These are phyloP conservation scores for Cladophialophora exuberans DNA, from an alignment of 2,329 filamentous ascomycete genomes.

Conservation along the genomic window DNA sequence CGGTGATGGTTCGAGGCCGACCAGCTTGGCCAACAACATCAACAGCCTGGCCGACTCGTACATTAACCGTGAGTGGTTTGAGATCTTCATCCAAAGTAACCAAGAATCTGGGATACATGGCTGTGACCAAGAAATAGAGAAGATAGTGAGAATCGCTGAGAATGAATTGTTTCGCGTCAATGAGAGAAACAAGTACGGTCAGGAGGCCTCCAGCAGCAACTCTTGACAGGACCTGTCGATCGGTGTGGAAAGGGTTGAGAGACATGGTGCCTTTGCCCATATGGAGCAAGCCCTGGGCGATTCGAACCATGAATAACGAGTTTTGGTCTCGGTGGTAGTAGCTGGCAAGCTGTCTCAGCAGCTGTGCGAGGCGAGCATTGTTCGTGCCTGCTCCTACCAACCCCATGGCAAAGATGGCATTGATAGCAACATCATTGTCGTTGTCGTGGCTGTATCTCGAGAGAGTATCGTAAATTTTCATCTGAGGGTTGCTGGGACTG, in stretches of 20 bases:
- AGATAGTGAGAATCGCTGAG: slow-evolving; percentile 81
- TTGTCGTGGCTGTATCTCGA: slow-evolving; percentile 98
- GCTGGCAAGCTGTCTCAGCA: slow-evolving; percentile 90
- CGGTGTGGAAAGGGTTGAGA: slow-evolving; percentile 98
- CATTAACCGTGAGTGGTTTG: slow-evolving; percentile 91
- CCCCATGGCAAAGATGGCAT: slow-evolving; percentile 99
- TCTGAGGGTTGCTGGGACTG: slow-evolving; percentile 97
- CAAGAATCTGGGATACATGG: slow-evolving; percentile 95
- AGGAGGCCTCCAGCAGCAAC: slow-evolving; percentile 89
- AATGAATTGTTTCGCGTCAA: slow-evolving; percentile 88
- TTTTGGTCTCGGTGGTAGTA: slow-evolving; percentile 98
- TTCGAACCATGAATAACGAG: slow-evolving; percentile 97
- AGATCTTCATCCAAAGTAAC: slow-evolving; percentile 94
- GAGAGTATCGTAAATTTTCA: slow-evolving; percentile 99
- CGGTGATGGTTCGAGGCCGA: slow-evolving; percentile 97
- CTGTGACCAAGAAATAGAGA: slow-evolving; percentile 93
- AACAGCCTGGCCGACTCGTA: slow-evolving; percentile 95
- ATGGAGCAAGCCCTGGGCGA: slow-evolving; percentile 94
- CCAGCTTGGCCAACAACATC: slow-evolving; percentile 97
- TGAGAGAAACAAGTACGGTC: slow-evolving; percentile 87
- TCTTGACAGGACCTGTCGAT: slow-evolving; percentile 90
- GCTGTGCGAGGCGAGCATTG: slow-evolving; percentile 92
- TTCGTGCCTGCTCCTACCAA: slow-evolving; percentile 95
- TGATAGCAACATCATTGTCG: slow-evolving; percentile 96
- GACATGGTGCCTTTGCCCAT: slow-evolving; percentile 99